phyloP scores from a whole-genome alignment of 306 rosid species.

The Cercis canadensis region DNA sequence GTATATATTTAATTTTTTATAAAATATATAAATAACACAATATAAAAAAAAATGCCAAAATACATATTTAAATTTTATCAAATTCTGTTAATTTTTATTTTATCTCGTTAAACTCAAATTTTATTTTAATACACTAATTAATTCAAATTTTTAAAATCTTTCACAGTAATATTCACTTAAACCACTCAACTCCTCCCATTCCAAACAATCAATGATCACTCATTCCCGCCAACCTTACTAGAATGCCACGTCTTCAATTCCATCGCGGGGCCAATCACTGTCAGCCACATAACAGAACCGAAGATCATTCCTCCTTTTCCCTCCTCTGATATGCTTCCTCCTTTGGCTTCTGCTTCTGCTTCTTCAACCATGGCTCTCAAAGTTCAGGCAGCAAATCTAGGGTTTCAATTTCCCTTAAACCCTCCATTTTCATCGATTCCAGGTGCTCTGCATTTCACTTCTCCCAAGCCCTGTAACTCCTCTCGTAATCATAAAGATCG shows the following conservation, averaged over 20 bases:
- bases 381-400: constrained; percentile 28
- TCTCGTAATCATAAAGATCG: constrained; percentile 19
- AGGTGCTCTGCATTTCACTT: constrained; percentile 22
- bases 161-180: too few species aligned
- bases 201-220: too few species aligned
- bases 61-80: too few species aligned
- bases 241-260: constrained; percentile 42
- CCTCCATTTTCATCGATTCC: constrained; percentile 28
- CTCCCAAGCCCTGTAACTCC: constrained; percentile 32
- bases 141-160: too few species aligned
- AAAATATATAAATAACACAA: too few species aligned
- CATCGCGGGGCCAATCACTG: constrained; percentile 26
- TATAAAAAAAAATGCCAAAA: too few species aligned
- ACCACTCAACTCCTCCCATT: too few species aligned
- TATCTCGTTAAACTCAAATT: too few species aligned
- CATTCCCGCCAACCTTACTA: neutral
- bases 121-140: too few species aligned
- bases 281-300: constrained; percentile 34
- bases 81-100: too few species aligned
- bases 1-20: too few species aligned
- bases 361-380: constrained; percentile 36
- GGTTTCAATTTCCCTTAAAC: neutral
- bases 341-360: neutral
- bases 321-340: neutral
- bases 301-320: neutral